phyloP scores from a whole-genome alignment of 2,329 filamentous ascomycete species.

The Aschersonia sp. region DNA sequence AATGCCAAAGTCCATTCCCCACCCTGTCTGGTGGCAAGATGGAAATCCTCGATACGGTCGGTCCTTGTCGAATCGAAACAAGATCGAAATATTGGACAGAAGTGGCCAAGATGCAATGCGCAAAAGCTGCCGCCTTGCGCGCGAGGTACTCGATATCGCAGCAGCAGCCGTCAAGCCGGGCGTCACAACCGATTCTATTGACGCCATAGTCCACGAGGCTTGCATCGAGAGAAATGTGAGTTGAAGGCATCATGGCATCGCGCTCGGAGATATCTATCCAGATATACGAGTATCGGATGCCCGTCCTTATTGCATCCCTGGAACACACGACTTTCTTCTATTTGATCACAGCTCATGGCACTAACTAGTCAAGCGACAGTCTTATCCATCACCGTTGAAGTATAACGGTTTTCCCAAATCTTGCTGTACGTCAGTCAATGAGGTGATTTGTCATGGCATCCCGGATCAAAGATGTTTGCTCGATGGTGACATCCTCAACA shows the following conservation, averaged over 20 bases:
- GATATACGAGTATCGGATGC: too few relatives aligned
- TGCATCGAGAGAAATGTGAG: slow-evolving; percentile 84
- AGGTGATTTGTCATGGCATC: slow-evolving; percentile 97
- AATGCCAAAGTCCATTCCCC: slow-evolving; percentile 65
- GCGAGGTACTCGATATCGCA: slow-evolving; percentile 88
- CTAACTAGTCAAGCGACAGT: slow-evolving; percentile 31
- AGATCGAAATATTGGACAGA: slow-evolving; percentile 69
- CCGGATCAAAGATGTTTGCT: slow-evolving; percentile 76
- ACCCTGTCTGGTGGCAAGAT: slow-evolving; percentile 79
- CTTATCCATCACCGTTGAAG: slow-evolving; percentile 88
- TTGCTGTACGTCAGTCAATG: slow-evolving; percentile 90
- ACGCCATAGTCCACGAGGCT: slow-evolving; percentile 88
- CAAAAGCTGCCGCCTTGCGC: slow-evolving; percentile 72
- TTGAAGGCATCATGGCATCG: slow-evolving; percentile 2
- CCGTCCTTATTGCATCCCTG: too few relatives aligned
- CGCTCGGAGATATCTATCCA: too few relatives aligned
- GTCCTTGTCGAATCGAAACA: slow-evolving; percentile 53
- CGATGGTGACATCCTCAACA: slow-evolving; percentile 94
- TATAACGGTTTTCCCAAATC: slow-evolving; percentile 97
- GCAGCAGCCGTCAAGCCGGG: slow-evolving; percentile 73
- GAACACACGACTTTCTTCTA: too few relatives aligned
- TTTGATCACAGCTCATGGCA: too few relatives aligned
- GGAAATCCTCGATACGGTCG: slow-evolving; percentile 51
- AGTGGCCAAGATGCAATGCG: slow-evolving; percentile 80
- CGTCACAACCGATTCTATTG: slow-evolving; percentile 89